Base-by-base conservation (phyloP, 2,329 filamentous ascomycete species). In the Alternaria novae-zelandiae region DNA sequence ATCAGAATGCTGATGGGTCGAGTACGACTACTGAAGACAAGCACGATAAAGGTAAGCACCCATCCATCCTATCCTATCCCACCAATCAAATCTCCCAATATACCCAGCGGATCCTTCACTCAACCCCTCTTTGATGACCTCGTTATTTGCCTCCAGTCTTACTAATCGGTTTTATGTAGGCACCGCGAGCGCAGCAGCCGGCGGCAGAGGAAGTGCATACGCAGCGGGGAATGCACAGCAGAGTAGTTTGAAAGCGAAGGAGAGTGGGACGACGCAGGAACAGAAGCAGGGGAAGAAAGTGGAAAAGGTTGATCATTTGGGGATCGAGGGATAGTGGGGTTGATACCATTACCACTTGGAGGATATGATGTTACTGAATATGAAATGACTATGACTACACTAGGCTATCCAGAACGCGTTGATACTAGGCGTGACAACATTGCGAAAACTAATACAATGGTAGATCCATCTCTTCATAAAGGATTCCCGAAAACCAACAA, bases 221-320 rank as follows among this genome's bases (percentile, higher is more conserved):
- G 76, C 69, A 3, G 57, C 66, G 3, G 76, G 63, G 0, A 59
- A 58, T 10, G 70, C 73, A 3, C 51, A 68, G 15, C 64, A 77
- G 50, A 53, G 63, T 8, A 61, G 63, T 12, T 46, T 64, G 49
- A 68, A 66, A 54, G 53, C 53, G 7, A 69, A 55, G 26, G 59
- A 50, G 32, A 46, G 53, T 15, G 62, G 54, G 0, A 51, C 32
- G 4, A 55, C 54, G 8, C 56, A 63, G 54, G 55, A 62, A 57
- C 62, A 44, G 43, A 61, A 59, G 57, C 49, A 57, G 51, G 23
- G n/a, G 28, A 63, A 72, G 53, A 63, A 45, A 54, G 64, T 57
- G 54, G 20, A 70, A 60, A 58, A 28, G 62, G 72, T 78, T 21
- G 77, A 80, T 70, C 78, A 80, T 72, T 67, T 79, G 67, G 78